Conservation (phyloP, 1,284 basidiomycete genomes). For the Ceratobasidium theobromae region DNA sequence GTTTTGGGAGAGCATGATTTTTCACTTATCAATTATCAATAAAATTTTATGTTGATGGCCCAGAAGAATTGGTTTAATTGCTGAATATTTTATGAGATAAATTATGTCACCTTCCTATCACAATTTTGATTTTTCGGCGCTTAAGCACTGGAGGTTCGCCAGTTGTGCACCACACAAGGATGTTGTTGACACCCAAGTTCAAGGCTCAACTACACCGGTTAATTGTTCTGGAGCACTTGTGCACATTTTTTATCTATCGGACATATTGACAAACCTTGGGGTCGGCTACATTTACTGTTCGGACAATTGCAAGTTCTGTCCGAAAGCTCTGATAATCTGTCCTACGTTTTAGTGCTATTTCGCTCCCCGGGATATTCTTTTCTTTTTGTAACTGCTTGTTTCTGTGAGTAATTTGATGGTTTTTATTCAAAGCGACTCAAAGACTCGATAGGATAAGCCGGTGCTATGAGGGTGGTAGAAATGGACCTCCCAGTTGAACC, state of each 20-base stretch:
- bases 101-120: not conserved
- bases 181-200: not conserved
- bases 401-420: no score
- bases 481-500: not conserved
- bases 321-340: not conserved
- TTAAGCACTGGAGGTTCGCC: not conserved
- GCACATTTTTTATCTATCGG: not conserved
- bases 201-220: not conserved
- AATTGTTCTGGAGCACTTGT: not conserved
- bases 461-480: not conserved
- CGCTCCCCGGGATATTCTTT: no score
- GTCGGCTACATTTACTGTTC: not conserved
- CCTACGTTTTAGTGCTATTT: no score
- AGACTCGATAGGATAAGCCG: not conserved
- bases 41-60: no score
- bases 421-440: no score
- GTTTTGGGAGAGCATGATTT: not conserved
- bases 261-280: no score
- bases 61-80: no score
- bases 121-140: conserved; percentile 4
- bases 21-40: no score
- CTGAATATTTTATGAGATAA: not conserved
- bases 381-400: no score
- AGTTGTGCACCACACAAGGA: not conserved
- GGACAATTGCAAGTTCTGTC: not conserved